phyloP scores from a whole-genome alignment of 371 early-diverging fungal genomes.

The Mucor ambiguus region DNA sequence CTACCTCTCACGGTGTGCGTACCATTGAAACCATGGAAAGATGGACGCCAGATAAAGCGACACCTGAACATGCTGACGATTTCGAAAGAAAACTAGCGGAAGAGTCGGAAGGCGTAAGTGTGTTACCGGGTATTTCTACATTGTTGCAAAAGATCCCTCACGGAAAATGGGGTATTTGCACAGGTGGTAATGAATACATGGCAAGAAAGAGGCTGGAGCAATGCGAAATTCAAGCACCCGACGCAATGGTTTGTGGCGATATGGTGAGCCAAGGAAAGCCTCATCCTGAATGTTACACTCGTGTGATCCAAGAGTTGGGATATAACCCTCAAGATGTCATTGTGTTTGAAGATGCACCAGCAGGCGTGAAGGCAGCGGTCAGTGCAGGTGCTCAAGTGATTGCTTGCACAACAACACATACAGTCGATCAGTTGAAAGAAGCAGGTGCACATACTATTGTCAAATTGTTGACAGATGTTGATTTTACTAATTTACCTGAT shows the following conservation, averaged over 20 bases:
- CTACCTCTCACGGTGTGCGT: slow-evolving; percentile 44
- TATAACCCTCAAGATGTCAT: slow-evolving; percentile 52
- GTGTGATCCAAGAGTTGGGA: slow-evolving; percentile 46
- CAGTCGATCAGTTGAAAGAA: slow-evolving; percentile 49
- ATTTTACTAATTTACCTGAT: slow-evolving; percentile 32
- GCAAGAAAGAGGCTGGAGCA: slow-evolving; percentile 37
- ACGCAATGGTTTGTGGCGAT: slow-evolving; percentile 39
- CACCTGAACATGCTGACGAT: slow-evolving; percentile 11
- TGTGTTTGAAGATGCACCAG: slow-evolving; percentile 75
- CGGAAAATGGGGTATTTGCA: slow-evolving; percentile 36
- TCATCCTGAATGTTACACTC: slow-evolving; percentile 63
- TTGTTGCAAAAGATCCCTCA: slow-evolving; percentile 37
- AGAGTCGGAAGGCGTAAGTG: slow-evolving; percentile 21
- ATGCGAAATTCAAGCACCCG: slow-evolving; percentile 31
- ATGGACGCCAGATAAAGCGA: slow-evolving; percentile 25
- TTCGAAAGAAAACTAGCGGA: slow-evolving; percentile 21
- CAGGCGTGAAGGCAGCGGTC: slow-evolving; percentile 57
- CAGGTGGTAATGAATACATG: slow-evolving; percentile 41
- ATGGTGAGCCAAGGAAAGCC: slow-evolving; percentile 60
- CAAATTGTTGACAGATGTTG: slow-evolving; percentile 51
- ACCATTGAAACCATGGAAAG: slow-evolving; percentile 42
- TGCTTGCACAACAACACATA: slow-evolving; percentile 61
- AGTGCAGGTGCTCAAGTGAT: slow-evolving; percentile 59
- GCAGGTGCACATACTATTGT: slow-evolving; percentile 61
- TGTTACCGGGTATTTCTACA: slow-evolving; percentile 34